A percentile compares a stretch with the other conserved stretches of the same genome.
Conservation (phyloP, 441 rosid species). For the Syzygium malaccense region DNA sequence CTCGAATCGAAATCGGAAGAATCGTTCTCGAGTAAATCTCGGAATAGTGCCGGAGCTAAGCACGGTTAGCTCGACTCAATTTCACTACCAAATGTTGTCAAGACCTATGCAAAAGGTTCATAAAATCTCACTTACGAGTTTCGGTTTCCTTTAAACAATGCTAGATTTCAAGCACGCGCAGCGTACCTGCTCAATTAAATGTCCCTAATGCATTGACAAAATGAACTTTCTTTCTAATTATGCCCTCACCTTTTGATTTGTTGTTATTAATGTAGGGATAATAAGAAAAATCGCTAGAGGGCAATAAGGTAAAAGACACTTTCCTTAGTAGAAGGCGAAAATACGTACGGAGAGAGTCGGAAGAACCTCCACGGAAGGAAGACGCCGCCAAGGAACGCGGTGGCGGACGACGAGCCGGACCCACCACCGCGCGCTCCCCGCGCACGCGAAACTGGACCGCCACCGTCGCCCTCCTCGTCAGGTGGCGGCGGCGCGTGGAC, state of each 20-base stretch:
- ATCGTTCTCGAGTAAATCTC: not conserved
- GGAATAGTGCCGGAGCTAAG: rapidly evolving
- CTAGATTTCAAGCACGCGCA: not conserved
- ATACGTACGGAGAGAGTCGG: not conserved
- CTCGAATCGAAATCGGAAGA: not conserved
- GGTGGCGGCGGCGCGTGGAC: not conserved
- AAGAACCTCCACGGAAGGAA: not conserved
- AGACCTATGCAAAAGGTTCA: not conserved
- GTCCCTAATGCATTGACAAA: not conserved
- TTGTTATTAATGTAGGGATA: not conserved
- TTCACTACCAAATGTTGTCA: not conserved
- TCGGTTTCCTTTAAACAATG: not conserved
- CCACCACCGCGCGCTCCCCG: not conserved
- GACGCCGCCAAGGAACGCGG: not conserved
- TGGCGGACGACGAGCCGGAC: not conserved
- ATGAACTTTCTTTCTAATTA: not conserved
- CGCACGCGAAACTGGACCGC: not conserved
- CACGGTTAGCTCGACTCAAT: not conserved
- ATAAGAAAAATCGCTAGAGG: not conserved
- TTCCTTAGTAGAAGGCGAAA: not conserved
- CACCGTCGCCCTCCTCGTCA: not conserved
- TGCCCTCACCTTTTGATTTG: not conserved
- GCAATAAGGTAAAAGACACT: not conserved
- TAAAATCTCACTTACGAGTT: not conserved
- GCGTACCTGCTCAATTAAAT: not conserved